phyloP scores from a whole-genome alignment of 306 rosid genomes.

The Crotalaria pallida region DNA sequence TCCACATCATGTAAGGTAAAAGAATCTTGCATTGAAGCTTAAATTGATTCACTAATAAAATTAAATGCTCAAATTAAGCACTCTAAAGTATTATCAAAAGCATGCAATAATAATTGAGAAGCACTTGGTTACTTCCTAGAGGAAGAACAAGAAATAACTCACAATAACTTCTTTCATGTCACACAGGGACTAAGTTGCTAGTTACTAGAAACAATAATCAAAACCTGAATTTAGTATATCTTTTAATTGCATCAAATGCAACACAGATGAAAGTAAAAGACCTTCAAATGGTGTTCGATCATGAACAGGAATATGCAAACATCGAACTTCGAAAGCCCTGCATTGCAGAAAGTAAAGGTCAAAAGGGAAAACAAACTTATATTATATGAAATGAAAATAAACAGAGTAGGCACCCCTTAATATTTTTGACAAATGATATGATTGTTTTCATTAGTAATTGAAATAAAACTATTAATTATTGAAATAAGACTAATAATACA shows the following conservation, averaged over 20 bases:
- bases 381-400: neutral
- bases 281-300: no score
- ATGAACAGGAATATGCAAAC: no score
- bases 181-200: neutral
- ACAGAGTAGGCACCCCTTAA: no score
- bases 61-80: neutral
- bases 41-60: neutral
- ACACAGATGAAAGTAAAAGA: conserved; percentile 23
- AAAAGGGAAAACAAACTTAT: neutral
- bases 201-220: neutral
- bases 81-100: neutral
- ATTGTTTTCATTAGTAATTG: neutral
- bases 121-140: neutral
- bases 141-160: no score
- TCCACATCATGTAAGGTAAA: no score
- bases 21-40: neutral
- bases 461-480: neutral
- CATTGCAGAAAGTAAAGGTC: neutral
- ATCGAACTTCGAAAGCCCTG: conserved; percentile 92
- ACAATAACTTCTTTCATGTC: no score
- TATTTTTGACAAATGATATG: no score
- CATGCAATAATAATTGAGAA: neutral
- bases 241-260: conserved; percentile 2
- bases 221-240: neutral
- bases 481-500: neutral